A percentile compares a stretch with the other conserved stretches of the same genome.
Evolutionary conservation across 345 rosid genomes (phyloP).

Genomic region (Murraya paniculata): DNA sequence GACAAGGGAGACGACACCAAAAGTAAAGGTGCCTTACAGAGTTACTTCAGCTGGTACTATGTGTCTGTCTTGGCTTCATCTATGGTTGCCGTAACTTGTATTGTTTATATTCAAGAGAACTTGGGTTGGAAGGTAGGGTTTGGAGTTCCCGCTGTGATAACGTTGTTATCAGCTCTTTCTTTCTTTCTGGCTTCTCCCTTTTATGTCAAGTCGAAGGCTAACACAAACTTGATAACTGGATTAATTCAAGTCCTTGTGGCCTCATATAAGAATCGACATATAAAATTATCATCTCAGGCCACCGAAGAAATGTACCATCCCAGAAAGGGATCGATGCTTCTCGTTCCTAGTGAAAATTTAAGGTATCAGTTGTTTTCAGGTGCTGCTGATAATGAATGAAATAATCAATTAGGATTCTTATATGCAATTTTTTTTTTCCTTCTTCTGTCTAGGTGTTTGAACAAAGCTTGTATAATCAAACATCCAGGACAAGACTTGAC

Average conservation of each 20-base stretch:
- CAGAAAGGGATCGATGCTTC: conserved; percentile 23
- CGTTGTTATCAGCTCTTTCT: conserved; percentile 36
- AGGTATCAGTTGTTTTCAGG: conserved; percentile 23
- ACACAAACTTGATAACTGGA: conserved; percentile 32
- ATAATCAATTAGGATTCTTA: background rate
- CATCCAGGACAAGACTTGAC: conserved; percentile 34
- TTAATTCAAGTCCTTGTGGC: conserved; percentile 46
- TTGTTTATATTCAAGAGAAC: conserved; percentile 50
- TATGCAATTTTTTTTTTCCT: background rate
- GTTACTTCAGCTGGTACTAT: conserved; percentile 54
- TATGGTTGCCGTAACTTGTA: conserved; percentile 34
- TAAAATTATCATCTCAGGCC: conserved; percentile 18
- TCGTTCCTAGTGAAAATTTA: conserved; percentile 36
- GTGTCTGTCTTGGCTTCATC: conserved; percentile 23
- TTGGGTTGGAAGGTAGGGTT: conserved; percentile 63
- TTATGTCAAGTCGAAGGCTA: conserved; percentile 35
- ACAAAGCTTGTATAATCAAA: conserved; percentile 48
- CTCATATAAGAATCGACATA: conserved; percentile 29
- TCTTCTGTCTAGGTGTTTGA: conserved; percentile 35
- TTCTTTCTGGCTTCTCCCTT: conserved; percentile 45
- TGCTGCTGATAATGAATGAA: background rate
- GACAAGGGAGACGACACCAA: background rate
- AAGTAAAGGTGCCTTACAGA: conserved; percentile 27
- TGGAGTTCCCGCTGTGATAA: conserved; percentile 40
- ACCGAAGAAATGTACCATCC: conserved; percentile 11